Evolutionary conservation across 108 stramenopile species (phyloP).

Genomic region (Fistulifera pelliculosa): DNA sequence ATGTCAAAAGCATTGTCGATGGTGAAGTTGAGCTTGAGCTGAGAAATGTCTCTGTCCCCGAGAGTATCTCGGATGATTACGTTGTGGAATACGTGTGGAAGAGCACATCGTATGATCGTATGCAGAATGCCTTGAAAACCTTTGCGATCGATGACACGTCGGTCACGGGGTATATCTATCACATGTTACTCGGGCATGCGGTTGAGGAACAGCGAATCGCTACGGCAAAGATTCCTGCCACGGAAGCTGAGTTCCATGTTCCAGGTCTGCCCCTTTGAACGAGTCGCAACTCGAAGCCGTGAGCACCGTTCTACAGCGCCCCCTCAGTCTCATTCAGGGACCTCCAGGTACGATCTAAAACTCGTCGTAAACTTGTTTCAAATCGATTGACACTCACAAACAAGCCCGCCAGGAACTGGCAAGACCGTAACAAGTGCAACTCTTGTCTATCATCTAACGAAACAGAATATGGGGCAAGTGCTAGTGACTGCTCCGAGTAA

Average conservation of each 20-base stretch:
- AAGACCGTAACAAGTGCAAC: slow-evolving; percentile 98
- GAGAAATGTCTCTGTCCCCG: slow-evolving; percentile 50
- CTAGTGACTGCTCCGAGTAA: slow-evolving; percentile 96
- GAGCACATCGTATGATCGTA: slow-evolving; percentile 92
- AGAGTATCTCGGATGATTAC: slow-evolving; percentile 84
- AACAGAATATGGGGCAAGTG: slow-evolving; percentile 91
- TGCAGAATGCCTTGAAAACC: slow-evolving; percentile 95
- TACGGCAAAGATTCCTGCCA: slow-evolving; percentile 47
- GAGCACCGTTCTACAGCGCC: slow-evolving; percentile 81
- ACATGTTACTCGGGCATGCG: slow-evolving; percentile 93
- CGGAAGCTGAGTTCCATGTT: slow-evolving; percentile 57
- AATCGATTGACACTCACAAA: no score
- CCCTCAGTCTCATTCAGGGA: slow-evolving; percentile 93
- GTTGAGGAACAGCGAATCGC: slow-evolving; percentile 90
- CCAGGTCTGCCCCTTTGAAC: slow-evolving; percentile 96
- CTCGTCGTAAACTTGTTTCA: no score
- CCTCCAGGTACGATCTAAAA: slow-evolving; percentile 91
- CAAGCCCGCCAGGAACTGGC: no score
- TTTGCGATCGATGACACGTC: slow-evolving; percentile 97
- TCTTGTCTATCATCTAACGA: slow-evolving; percentile 92
- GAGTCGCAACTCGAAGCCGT: slow-evolving; percentile 93
- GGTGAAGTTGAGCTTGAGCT: slow-evolving; percentile 90
- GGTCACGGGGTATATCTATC: slow-evolving; percentile 96
- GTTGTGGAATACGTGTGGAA: slow-evolving; percentile 98
- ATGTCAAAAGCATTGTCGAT: slow-evolving; percentile 84